These are phyloP conservation scores for Leucoagaricus sp. DNA, from an alignment of 1,284 basidiomycete genomes.

Conservation along the genomic window DNA sequence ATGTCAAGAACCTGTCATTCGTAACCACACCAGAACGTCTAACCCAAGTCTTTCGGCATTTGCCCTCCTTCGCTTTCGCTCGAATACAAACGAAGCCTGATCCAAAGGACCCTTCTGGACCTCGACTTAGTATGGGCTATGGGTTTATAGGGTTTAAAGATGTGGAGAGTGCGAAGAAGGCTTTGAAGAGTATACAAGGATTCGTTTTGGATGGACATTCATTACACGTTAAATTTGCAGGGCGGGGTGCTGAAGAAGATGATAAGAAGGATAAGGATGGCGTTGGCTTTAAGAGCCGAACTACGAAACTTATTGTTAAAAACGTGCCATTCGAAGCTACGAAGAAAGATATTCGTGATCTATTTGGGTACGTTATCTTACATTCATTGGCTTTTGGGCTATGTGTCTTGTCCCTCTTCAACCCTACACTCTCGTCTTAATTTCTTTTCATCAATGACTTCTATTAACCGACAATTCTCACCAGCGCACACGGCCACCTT, in stretches of 20 bases:
- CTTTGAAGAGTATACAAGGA: slow-evolving; percentile 79
- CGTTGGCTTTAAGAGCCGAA: slow-evolving; percentile 51
- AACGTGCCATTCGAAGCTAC: slow-evolving; percentile 97
- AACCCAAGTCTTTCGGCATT: slow-evolving; percentile 67
- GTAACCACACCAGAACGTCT: slow-evolving; percentile 83
- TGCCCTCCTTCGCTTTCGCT: slow-evolving; percentile 87
- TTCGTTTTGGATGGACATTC: slow-evolving; percentile 88
- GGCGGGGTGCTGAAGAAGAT: slow-evolving; percentile 68
- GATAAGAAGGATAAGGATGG: slow-evolving; percentile 44
- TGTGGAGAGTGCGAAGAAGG: slow-evolving; percentile 72
- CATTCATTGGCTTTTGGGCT: too few relatives aligned
- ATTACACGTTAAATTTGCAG: slow-evolving; percentile 85
- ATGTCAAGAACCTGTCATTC: slow-evolving; percentile 94
- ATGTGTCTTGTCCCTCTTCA: too few relatives aligned
- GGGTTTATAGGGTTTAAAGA: slow-evolving; percentile 94
- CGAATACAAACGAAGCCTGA: slow-evolving; percentile 92
- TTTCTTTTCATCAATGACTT: background rate
- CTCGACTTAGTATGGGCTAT: slow-evolving; percentile 88
- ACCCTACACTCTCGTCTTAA: too few relatives aligned
- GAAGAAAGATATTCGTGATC: slow-evolving; percentile 87
- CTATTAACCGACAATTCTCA: background rate
- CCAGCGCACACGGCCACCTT: slow-evolving; percentile 85
- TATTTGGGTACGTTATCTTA: slow-evolving; percentile 73
- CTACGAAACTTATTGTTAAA: slow-evolving; percentile 94
- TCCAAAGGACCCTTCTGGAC: slow-evolving; percentile 62